Base-by-base conservation (phyloP, 2,329 filamentous ascomycete species). In the Alternaria sp. region DNA sequence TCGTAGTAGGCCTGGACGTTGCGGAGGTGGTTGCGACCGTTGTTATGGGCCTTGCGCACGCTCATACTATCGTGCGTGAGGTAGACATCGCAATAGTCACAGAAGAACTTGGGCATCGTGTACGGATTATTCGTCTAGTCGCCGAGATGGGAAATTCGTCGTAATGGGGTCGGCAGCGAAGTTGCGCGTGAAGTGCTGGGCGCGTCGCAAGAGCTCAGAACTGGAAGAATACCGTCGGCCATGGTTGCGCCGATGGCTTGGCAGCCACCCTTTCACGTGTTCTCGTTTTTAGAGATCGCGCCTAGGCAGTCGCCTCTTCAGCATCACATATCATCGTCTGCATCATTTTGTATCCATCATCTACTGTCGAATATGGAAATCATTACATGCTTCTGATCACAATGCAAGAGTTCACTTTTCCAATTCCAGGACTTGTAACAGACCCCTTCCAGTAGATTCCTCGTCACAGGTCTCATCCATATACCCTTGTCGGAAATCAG, bases 31-130 rank as follows among this genome's bases (percentile, higher is more conserved):
- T 99, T 99, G 73, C 94, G 89, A 64, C 95, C 95, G 78, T 89
- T 91, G 85, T 99, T 99, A 82, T 99, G 95, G 51, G 95, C 95
- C 84, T 98, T 98, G 74, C 95, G 94, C 81, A 99, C 95, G 82
- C 93, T 97, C 94, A 98, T 98, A 46, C 93, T 97, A 86, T 99
- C 95, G 87, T 99, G 95, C 70, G 95, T 99, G 73, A 99, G 91
- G 87, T 99, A 99, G 81, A 99, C 95, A 91, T 99, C 95, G 87
- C 95, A 99, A 82, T 99, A 99, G 81, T 99, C 95, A 86, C 94
- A 72, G 53, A 72, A 72, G 63, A 72, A 72, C 62, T 72, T 72
- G 22, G 69, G 69, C 69, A 72, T 72, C 4, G 44, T 65, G 58
- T 24, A 12, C 4, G 3, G n/a, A 9, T 26, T 24, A 7, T 3